Evolutionary conservation across 73 alveolate species (phyloP), one percentile per base, ranked within the genome.

Genomic region (Halteria grandinella): DNA sequence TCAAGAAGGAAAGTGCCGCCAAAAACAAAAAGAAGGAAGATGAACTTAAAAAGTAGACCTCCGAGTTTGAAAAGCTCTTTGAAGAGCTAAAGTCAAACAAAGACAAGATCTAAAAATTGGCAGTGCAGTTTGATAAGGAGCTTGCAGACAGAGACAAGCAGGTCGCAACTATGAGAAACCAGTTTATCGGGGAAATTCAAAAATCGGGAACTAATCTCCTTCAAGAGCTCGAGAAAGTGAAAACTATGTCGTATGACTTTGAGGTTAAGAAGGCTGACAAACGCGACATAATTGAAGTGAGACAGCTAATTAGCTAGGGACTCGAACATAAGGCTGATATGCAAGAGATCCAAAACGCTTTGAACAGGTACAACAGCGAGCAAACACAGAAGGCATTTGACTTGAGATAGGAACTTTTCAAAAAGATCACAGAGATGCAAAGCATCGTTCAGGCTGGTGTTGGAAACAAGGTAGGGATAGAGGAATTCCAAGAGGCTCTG

Each of bases 71-170:
- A 17, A 44, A 32, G 29, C 51, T 69, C 29, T 45, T 49, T 20
- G 82, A 77, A 31, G 88, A 77, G 18, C 59, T 62, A 11, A 55
- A 59, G 20, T 17, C 32, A 20, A 29, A 48, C 6, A 59, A 63
- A 44, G 88, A 77, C 18, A 77, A 77, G 43, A 49, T 77, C 44
- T 31, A 57, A 17, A 52, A 52, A n/a, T 18, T 73, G 25, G 75
- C 76, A n/a, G 39, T 6, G 14, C 31, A 54, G 36, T 73, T 73
- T 44, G 85, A 73, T 32, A 73, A 54, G 48, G 85, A 73, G 14
- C 62, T 73, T 11, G 41, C 40, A 1, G 88, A 77, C 24, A 40
- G 76, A 28, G 88, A 77, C 33, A 77, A 54, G 23, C 47, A 73
- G 44, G 15, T 73, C 40, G 15, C 15, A n/a, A 34, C 31, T n/a